Base-by-base conservation (phyloP, 2,329 filamentous ascomycete species). In the Sclerotinia borealis region DNA sequence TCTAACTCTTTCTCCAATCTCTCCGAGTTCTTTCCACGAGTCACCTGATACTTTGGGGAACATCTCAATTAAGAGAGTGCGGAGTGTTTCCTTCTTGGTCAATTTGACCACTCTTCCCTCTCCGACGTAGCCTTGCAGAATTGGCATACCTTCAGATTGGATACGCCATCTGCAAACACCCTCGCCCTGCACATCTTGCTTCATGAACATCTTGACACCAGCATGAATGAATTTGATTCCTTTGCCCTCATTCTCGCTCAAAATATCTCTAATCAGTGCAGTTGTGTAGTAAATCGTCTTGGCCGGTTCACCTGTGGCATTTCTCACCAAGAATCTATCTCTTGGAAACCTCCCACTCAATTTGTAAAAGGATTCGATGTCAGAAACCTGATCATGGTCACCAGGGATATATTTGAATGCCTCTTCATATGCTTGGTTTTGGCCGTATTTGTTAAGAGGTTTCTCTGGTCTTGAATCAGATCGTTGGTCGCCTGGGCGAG, bases 181-280 rank as follows among this genome's bases (percentile, higher is more conserved):
- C 41, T 89, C 87, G 6, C 88, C 90, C 65, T 96, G 93, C 0
- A 91, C 89, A 73, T 97, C 92, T 76, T 98, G 93, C 80, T 96
- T 96, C 81, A 98, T 95, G 75, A 96, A 99, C 92, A 98, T 98
- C 79, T 96, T 96, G 39, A 99, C 93, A 68, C 95, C 95, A 58
- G 90, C 93, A 77, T 99, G 95, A 56, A 99, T 90, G 74, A 99
- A 96, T 75, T 95, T 96, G 77, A 98, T 88, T 51, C 92, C 92
- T 34, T 90, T 88, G 49, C 92, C 91, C 76, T 97, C 92, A 75
- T 99, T 99, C 73, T 89, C 84, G 4, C 83, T 85, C 4, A 99
- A 83, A 61, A 99, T 95, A 68, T 93, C 89, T 37, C 92, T 89
- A 27, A 92, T 89, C 15, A 98, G 83, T 5, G 85, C 84, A 41